Conservation (phyloP, 257 asterid species). For the Capsicum baccatum region DNA sequence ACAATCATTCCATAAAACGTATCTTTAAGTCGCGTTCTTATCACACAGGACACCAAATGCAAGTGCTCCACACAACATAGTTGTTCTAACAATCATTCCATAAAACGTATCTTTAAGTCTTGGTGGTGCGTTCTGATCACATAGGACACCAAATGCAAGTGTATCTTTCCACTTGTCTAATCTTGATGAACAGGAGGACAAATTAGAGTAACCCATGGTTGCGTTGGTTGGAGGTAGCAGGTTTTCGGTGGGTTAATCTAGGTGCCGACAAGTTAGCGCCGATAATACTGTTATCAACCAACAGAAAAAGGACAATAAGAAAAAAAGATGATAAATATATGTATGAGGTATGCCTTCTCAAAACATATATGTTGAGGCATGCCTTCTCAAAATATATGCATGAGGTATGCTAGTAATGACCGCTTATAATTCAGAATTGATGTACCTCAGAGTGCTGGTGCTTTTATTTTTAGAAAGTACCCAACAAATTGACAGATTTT, state of each 20-base stretch:
- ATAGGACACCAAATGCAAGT: neutral
- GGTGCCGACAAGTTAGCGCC: neutral
- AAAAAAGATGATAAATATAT: neutral
- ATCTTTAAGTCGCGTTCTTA: too few species aligned
- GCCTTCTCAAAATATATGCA: neutral
- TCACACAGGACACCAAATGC: too few species aligned
- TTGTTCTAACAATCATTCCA: neutral
- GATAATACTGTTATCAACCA: neutral
- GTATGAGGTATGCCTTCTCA: constrained; percentile 8
- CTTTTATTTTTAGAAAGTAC: neutral
- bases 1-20: too few species aligned
- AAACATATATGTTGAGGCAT: neutral
- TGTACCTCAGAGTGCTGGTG: constrained; percentile 3
- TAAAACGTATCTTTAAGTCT: neutral
- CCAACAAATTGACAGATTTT: neutral
- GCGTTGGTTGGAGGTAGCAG: neutral
- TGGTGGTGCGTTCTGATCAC: neutral
- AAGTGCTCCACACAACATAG: neutral
- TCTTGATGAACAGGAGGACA: neutral
- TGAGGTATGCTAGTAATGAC: neutral
- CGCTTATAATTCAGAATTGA: constrained; percentile 7
- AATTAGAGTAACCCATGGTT: neutral
- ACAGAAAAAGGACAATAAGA: neutral
- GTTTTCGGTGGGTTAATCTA: constrained; percentile 4
- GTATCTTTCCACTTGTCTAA: constrained; percentile 18